phyloP scores from a whole-genome alignment of 2,329 filamentous ascomycete species.

The Colletotrichum shisoi region DNA sequence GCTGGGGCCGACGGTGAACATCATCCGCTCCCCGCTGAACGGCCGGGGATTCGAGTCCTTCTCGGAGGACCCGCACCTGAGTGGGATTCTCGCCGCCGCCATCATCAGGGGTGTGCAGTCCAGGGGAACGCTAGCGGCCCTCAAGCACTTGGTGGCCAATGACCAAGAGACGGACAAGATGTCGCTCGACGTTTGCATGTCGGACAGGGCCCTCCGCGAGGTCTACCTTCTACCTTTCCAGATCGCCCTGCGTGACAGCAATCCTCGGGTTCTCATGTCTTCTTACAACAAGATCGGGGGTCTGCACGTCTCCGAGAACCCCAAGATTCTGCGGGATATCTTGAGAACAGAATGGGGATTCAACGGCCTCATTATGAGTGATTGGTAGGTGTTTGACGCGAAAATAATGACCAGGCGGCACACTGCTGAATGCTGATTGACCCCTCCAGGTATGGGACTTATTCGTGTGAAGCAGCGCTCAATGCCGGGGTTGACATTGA shows the following conservation, averaged over 20 bases:
- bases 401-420: not conserved
- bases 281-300: constrained; percentile 68
- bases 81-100: constrained; percentile 62
- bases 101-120: constrained; percentile 64
- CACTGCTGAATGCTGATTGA: not conserved
- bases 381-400: constrained; percentile 48
- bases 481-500: constrained; percentile 67
- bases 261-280: constrained; percentile 66
- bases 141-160: constrained; percentile 70
- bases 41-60: constrained; percentile 68
- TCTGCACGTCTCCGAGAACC: constrained; percentile 62
- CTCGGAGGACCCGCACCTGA: constrained; percentile 65
- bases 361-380: constrained; percentile 65
- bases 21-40: constrained; percentile 66
- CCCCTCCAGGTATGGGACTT: constrained; percentile 58
- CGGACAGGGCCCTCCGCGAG: constrained; percentile 64
- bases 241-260: constrained; percentile 61
- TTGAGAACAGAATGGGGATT: constrained; percentile 66
- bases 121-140: constrained; percentile 62
- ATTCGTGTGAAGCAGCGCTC: constrained; percentile 60
- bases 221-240: constrained; percentile 67
- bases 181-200: constrained; percentile 62
- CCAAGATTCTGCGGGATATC: constrained; percentile 58
- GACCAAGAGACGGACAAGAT: constrained; percentile 68
- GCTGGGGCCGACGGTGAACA: constrained; percentile 69